A percentile compares a stretch with the other conserved stretches of the same genome.
Evolutionary conservation across 2,329 filamentous ascomycete genomes (phyloP).

Genomic region (Penicillium sp.): DNA sequence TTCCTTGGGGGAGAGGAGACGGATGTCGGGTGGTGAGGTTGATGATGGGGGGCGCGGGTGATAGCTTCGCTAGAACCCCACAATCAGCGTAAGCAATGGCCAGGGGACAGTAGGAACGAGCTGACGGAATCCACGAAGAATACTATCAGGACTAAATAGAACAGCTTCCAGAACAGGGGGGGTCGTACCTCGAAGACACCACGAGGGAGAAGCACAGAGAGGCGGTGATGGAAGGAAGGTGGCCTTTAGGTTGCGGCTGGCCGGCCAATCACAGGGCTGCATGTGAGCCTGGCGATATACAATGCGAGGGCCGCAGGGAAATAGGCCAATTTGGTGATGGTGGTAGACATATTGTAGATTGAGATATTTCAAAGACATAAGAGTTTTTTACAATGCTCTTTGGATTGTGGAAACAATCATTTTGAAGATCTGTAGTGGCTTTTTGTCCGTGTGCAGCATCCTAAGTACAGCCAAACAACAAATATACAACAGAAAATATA

Average conservation of each 20-base stretch:
- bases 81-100: constrained; percentile 24
- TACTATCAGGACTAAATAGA: constrained; percentile 5
- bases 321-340: too few relatives aligned
- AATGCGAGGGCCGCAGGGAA: too few relatives aligned
- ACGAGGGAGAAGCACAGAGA: constrained; percentile 22
- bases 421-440: too few relatives aligned
- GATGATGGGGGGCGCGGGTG: constrained; percentile 25
- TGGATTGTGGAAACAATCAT: too few relatives aligned
- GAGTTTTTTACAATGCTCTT: too few relatives aligned
- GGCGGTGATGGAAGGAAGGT: constrained; percentile 41
- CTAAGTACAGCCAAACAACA: too few relatives aligned
- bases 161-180: neutral
- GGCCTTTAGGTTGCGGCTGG: constrained; percentile 40
- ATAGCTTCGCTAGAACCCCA: constrained; percentile 32
- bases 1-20: constrained; percentile 5
- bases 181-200: constrained; percentile 12
- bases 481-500: too few relatives aligned
- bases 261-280: constrained; percentile 39
- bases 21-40: constrained; percentile 17
- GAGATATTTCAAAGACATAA: too few relatives aligned
- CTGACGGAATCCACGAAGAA: neutral
- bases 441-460: too few relatives aligned
- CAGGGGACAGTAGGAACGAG: neutral
- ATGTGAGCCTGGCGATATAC: constrained; percentile 6
- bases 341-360: too few relatives aligned